Evolutionary conservation across 345 rosid species (phyloP).

Genomic region (Nasturtium officinale): DNA sequence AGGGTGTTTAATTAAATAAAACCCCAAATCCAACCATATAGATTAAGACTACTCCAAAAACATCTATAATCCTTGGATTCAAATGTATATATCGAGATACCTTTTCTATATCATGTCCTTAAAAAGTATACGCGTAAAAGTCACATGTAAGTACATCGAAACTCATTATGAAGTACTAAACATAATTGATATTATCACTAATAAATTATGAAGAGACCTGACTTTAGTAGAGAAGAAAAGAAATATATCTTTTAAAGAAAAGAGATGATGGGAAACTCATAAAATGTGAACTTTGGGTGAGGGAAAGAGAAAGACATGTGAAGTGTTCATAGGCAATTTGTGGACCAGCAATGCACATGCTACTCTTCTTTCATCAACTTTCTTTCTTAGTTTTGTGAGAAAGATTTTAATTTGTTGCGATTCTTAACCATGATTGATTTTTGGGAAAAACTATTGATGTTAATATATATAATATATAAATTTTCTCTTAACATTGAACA

Average conservation of each 20-base stretch:
- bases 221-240: constrained; percentile 33
- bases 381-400: constrained; percentile 29
- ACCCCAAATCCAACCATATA: constrained; percentile 19
- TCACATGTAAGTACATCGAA: constrained; percentile 45
- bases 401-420: constrained; percentile 4
- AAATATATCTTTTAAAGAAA: constrained; percentile 28
- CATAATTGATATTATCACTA: constrained; percentile 41
- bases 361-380: constrained; percentile 35
- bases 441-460: neutral
- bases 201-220: constrained; percentile 29
- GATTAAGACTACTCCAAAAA: constrained; percentile 38
- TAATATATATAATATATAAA: neutral
- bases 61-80: constrained; percentile 13
- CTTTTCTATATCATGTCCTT: constrained; percentile 36
- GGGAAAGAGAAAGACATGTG: constrained; percentile 43
- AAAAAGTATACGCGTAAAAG: constrained; percentile 33
- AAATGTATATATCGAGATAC: constrained; percentile 25
- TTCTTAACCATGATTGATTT: constrained; percentile 19
- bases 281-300: constrained; percentile 39
- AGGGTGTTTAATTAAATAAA: constrained; percentile 16
- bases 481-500: neutral
- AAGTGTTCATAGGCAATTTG: constrained; percentile 46
- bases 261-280: constrained; percentile 40
- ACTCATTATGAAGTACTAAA: constrained; percentile 41
- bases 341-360: constrained; percentile 48